Percentiles rank a stretch among this genome's conserved stretches.
phyloP scores from a whole-genome alignment of 768 basidiomycete genomes.

The Pulveroboletus sp. region DNA sequence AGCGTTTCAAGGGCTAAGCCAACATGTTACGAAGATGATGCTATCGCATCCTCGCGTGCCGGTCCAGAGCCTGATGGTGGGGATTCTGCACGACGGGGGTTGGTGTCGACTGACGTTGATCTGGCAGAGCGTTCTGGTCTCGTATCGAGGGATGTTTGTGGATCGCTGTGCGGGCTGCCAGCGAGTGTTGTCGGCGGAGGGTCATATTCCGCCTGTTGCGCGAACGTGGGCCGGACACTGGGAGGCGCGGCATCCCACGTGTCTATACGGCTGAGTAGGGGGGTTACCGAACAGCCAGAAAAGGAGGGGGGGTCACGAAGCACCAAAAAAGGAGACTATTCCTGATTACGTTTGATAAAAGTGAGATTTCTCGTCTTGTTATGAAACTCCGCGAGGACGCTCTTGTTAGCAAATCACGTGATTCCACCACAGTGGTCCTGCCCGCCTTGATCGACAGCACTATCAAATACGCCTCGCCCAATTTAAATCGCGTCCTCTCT shows the following conservation, averaged over 20 bases:
- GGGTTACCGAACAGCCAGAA: neutral
- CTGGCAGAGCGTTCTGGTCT: conserved; percentile 43
- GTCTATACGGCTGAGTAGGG: conserved; percentile 26
- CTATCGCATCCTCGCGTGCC: conserved; percentile 49
- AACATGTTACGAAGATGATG: conserved; percentile 59
- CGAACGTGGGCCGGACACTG: conserved; percentile 46
- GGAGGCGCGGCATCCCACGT: conserved; percentile 50
- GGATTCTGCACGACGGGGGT: neutral
- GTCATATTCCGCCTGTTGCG: conserved; percentile 68
- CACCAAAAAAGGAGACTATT: neutral
- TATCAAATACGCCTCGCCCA: conserved; percentile 7
- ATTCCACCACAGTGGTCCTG: neutral
- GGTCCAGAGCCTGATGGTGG: conserved; percentile 50
- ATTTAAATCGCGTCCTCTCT: conserved; percentile 23
- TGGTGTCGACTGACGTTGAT: neutral
- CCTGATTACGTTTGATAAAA: conserved; percentile 15
- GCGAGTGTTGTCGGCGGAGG: conserved; percentile 64
- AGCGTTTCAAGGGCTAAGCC: conserved; percentile 61
- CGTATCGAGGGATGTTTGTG: conserved; percentile 60
- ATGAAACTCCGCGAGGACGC: neutral
- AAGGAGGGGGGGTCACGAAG: too few species aligned
- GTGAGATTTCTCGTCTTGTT: conserved; percentile 4
- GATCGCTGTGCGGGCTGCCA: conserved; percentile 56
- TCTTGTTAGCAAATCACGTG: conserved; percentile 6
- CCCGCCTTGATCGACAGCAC: conserved; percentile 18